Evolutionary conservation across 176 grass and related monocot species (phyloP), one percentile per base, ranked within the genome.

Genomic region (Stipa capillata): DNA sequence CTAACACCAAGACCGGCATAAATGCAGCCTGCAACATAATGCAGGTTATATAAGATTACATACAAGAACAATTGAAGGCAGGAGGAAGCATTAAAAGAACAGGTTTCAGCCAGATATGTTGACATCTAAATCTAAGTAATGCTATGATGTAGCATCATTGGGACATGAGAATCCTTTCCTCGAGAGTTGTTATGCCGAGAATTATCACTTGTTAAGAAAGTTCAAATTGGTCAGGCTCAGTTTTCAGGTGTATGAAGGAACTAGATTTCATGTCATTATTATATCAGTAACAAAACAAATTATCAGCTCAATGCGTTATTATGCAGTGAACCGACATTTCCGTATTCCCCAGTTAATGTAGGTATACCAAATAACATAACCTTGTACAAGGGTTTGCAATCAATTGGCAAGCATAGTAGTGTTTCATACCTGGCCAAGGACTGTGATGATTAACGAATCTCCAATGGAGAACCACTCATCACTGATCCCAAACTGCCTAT

Each of bases 381-480:
- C 35, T 40, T 76, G 53, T 29, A 71, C 12, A 70, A 68, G 20
- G 29, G 27, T 52, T 59, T 75, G 28, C 14, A 10, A 79, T 39
- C 33, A 74, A 44, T 48, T 15, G 71, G 44, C 5, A 76, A 55
- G 20, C 39, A 16, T 39, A 71, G 63, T 64, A 55, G 16, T 40
- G 33, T 35, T 78, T 61, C 69, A 28, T 52, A 93, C 96, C 90
- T 99, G 96, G 78, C 96, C 75, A 74, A 99, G 96, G 52, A 99
- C 96, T 48, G 96, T 99, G 79, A 99, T 95, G 75, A 99, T 93
- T 83, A 99, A 89, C 32, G 92, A 99, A 79, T 99, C 92, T 52
- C 96, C 96, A 91, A 95, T 93, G 48, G 92, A 89, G 84, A 99
- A 99, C 96, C 96, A 93, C 74, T 99, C 92, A 58, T 99, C 92